phyloP scores from a whole-genome alignment of 140 eudicot genomes.

The Senecio squalidus region DNA sequence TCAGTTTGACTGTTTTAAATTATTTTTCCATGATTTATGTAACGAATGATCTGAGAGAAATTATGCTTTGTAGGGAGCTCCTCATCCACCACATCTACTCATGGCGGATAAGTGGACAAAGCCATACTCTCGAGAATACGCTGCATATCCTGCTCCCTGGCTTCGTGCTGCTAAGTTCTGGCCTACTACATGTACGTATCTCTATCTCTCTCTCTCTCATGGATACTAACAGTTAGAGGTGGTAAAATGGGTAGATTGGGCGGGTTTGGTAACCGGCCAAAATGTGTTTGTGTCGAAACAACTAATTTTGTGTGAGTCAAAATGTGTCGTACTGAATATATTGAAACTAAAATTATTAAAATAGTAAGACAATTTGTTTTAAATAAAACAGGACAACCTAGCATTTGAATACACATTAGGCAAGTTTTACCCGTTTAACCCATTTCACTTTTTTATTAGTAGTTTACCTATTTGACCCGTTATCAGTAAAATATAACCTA shows the following conservation, averaged over 20 bases:
- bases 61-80: conserved; percentile 65
- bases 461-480: too few relatives aligned
- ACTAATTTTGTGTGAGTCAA: too few relatives aligned
- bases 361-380: too few relatives aligned
- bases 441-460: too few relatives aligned
- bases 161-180: conserved; percentile 89
- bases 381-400: too few relatives aligned
- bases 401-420: too few relatives aligned
- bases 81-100: conserved; percentile 87
- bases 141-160: conserved; percentile 99
- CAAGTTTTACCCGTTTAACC: not conserved
- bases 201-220: not conserved
- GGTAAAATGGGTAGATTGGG: too few relatives aligned
- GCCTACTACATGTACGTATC: conserved; percentile 83
- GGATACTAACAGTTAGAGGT: not conserved
- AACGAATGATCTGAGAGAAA: not conserved
- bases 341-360: too few relatives aligned
- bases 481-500: not conserved
- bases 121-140: conserved; percentile 94
- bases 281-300: too few relatives aligned
- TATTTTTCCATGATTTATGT: conserved; percentile 3
- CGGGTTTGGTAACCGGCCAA: too few relatives aligned
- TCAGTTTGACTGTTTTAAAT: not conserved
- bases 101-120: conserved; percentile 98
- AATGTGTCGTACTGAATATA: too few relatives aligned